These are phyloP conservation scores for Aethionema arabicum DNA, from an alignment of 345 rosid genomes.

Conservation along the genomic window DNA sequence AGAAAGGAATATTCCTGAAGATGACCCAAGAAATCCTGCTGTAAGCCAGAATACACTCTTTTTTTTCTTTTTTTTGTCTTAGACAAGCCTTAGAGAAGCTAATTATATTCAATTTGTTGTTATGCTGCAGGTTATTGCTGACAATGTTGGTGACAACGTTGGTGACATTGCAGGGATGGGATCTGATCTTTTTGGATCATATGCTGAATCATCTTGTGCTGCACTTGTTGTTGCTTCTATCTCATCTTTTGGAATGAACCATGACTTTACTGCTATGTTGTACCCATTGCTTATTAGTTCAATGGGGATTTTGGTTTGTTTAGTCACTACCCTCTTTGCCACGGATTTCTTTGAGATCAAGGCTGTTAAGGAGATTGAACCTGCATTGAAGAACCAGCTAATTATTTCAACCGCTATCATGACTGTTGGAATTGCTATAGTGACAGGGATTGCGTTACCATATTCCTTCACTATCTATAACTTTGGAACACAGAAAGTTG, in stretches of 20 bases:
- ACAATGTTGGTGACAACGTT: slow-evolving; percentile 75
- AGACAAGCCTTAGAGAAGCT: background rate
- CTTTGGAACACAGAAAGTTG: slow-evolving; percentile 63
- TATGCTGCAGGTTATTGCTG: slow-evolving; percentile 60
- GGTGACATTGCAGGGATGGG: slow-evolving; percentile 87
- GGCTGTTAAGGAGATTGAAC: slow-evolving; percentile 66
- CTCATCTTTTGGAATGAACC: slow-evolving; percentile 72
- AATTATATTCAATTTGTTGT: background rate
- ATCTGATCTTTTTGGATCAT: slow-evolving; percentile 75
- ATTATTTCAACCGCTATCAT: slow-evolving; percentile 63
- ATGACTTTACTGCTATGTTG: slow-evolving; percentile 60
- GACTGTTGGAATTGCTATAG: slow-evolving; percentile 63
- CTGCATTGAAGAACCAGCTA: slow-evolving; percentile 64
- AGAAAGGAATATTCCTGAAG: slow-evolving; percentile 73
- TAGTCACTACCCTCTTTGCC: slow-evolving; percentile 66
- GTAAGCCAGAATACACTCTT: slow-evolving; percentile 37
- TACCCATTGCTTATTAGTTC: slow-evolving; percentile 65
- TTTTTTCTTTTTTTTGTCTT: background rate
- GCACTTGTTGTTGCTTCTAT: slow-evolving; percentile 77
- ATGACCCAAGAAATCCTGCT: slow-evolving; percentile 80
- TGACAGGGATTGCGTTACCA: slow-evolving; percentile 49
- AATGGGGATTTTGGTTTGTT: slow-evolving; percentile 64
- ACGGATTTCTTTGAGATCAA: slow-evolving; percentile 66
- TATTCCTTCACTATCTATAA: slow-evolving; percentile 63
- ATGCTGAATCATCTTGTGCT: slow-evolving; percentile 74